Base-by-base conservation (phyloP, 1,284 basidiomycete species). In the Pseudozyma pruni region DNA sequence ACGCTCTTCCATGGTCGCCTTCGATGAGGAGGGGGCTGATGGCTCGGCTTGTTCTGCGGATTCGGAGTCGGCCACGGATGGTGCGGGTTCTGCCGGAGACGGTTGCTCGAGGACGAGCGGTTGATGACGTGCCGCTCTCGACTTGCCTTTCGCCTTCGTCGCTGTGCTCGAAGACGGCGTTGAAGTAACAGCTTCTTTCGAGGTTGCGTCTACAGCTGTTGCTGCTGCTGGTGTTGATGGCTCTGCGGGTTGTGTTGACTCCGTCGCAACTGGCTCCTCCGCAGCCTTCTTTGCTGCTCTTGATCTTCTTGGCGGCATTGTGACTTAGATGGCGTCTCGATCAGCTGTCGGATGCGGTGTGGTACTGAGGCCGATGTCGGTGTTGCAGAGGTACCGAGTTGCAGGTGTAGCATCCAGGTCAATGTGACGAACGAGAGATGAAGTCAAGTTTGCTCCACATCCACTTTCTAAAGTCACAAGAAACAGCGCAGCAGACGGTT, bases 261-360 rank as follows among this genome's bases (percentile, higher is more conserved):
- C 39, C 11, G 35, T 23, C 19, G 48, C 32, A 11, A 25, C 32
- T 7, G 33, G 25, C 13, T 42, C 34, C 22, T 42, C 22, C 13
- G 41, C 46, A 4, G 58, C 54, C n/a, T 62, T 52, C 16, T 33
- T 20, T 8, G 58, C 53, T 37, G 68, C 54, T 63, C 54, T 40
- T 11, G 69, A 47, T 23, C 39, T 37, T 27, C 63, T 46, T 19
- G 63, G 50, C 20, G 68, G 53, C 68, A 71, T 71, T 20, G 44
- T 39, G 43, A 22, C 4, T 2, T 33, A 16, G 29, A 39, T 32
- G 22, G 16, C 25, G 13, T 14, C n/a, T 34, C 33, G 5, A 6
- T 5, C 33, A 34, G 8, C 6, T 34, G 13, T 29, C 27, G 27
- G 7, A 29, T 29, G 27, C 11, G 11, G 6, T 29, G 27, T 11